Conservation (phyloP, 1,139 yeast genomes). For the Sporopachydermia cereana region DNA sequence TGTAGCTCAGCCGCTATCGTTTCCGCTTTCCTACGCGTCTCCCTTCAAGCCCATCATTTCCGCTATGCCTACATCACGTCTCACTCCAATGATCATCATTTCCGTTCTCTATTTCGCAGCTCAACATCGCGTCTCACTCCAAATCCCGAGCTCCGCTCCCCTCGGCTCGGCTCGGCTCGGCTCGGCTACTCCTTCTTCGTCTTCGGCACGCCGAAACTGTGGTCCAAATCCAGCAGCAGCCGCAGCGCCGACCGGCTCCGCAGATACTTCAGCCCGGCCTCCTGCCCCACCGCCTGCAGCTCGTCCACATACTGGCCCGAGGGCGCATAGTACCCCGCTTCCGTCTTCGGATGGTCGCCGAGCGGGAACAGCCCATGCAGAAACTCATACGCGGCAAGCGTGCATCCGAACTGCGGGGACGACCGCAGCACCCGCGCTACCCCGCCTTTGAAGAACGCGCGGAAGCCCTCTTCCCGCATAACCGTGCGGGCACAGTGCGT, state of each 20-base stretch:
- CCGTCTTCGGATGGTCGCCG: slow-evolving; percentile 27
- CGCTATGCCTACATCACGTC: no score
- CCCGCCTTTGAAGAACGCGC: slow-evolving; percentile 93
- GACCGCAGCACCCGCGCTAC: slow-evolving; percentile 90
- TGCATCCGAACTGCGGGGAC: slow-evolving; percentile 96
- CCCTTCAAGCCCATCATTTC: no score
- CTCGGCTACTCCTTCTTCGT: neutral
- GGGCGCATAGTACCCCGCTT: slow-evolving; percentile 32
- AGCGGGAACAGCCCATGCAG: slow-evolving; percentile 53
- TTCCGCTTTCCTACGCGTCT: no score
- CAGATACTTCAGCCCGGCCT: slow-evolving; percentile 26
- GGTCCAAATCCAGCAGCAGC: slow-evolving; percentile 32
- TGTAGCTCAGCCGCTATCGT: no score
- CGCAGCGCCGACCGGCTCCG: slow-evolving; percentile 32
- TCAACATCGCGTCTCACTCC: no score
- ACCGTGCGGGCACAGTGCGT: slow-evolving; percentile 67
- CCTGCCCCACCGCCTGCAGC: slow-evolving; percentile 6
- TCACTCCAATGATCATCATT: no score
- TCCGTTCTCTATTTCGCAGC: no score
- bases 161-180: no score
- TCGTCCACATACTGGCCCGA: slow-evolving; percentile 18
- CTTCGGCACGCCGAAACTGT: slow-evolving; percentile 24
- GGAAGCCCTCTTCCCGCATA: slow-evolving; percentile 61
- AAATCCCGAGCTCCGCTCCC: no score
- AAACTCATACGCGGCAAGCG: slow-evolving; percentile 89